Conservation (phyloP, 345 rosid genomes). For the Gossypium turneri region DNA sequence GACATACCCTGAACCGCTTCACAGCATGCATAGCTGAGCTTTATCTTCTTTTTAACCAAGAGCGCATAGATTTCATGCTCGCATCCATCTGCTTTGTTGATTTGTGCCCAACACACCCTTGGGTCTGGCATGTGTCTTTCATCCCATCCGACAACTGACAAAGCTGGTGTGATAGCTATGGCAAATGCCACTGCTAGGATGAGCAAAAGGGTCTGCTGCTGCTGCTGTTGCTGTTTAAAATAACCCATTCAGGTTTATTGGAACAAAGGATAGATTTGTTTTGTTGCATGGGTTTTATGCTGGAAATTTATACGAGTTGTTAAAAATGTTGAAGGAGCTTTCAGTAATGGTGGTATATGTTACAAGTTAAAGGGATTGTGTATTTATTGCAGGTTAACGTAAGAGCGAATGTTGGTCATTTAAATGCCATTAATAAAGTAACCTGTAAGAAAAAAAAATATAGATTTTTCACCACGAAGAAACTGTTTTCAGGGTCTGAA, state of each 20-base stretch:
- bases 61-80: not conserved
- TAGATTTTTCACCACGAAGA: not conserved
- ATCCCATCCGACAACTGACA: not conserved
- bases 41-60: not conserved
- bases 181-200: not conserved
- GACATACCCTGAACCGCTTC: not conserved
- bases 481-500: no score
- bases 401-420: not conserved
- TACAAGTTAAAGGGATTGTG: not conserved
- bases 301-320: not conserved
- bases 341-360: not conserved
- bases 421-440: constrained; percentile 1
- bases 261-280: not conserved
- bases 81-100: not conserved
- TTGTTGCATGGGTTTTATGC: not conserved
- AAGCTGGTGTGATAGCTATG: not conserved
- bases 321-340: not conserved
- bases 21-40: not conserved
- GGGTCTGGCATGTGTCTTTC: constrained; percentile 1
- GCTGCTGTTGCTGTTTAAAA: not conserved
- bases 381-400: not conserved
- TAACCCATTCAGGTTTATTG: not conserved
- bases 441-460: not conserved
- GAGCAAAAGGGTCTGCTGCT: not conserved
- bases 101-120: not conserved